Evolutionary conservation across 1,139 yeast genomes (phyloP).

Genomic region (Debaryomycetaceae sp.): DNA sequence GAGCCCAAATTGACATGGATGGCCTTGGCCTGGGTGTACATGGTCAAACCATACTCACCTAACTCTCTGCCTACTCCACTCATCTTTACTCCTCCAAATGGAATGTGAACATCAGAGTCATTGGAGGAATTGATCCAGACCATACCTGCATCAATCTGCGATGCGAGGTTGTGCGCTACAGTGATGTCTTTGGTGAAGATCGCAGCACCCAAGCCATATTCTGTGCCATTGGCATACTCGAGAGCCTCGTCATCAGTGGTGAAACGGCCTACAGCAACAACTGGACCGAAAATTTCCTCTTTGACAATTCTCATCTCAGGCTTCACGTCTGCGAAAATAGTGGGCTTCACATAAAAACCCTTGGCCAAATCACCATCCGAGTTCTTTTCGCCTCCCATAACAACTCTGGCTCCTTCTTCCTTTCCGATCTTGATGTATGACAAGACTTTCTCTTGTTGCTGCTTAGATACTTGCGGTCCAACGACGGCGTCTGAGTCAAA

Average conservation of each 20-base stretch:
- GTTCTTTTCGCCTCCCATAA: constrained; percentile 45
- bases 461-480: constrained; percentile 76
- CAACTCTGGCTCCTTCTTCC: constrained; percentile 53
- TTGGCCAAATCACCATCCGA: constrained; percentile 31
- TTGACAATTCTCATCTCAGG: constrained; percentile 51
- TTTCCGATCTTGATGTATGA: constrained; percentile 50
- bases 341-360: constrained; percentile 53
- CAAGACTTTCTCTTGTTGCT: constrained; percentile 61
- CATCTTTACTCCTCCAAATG: constrained; percentile 78
- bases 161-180: constrained; percentile 44
- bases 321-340: constrained; percentile 51
- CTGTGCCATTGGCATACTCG: constrained; percentile 47
- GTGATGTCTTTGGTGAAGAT: constrained; percentile 61
- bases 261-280: constrained; percentile 51
- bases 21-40: constrained; percentile 79
- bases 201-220: constrained; percentile 69
- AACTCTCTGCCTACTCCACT: constrained; percentile 87
- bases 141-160: constrained; percentile 50
- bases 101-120: constrained; percentile 71
- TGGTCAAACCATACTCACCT: constrained; percentile 75
- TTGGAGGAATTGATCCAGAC: constrained; percentile 67
- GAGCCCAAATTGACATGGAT: constrained; percentile 63
- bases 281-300: constrained; percentile 64
- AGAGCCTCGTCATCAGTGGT: constrained; percentile 52
- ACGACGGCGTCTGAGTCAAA: constrained; percentile 57